Evolutionary conservation across 2,329 filamentous ascomycete genomes (phyloP).

Genomic region (Venturia nashicola): DNA sequence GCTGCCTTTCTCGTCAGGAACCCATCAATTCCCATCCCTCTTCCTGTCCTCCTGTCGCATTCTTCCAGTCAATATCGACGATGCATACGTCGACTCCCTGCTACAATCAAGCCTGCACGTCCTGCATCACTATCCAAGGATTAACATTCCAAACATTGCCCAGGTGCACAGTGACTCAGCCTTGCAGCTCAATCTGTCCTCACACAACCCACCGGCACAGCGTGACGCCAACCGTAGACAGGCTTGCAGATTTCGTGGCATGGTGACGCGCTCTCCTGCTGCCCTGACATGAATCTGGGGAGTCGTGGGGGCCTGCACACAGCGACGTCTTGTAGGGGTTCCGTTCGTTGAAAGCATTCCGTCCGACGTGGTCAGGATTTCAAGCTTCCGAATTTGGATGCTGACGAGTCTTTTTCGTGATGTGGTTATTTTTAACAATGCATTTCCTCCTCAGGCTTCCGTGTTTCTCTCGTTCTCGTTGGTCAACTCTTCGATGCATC

Average conservation of each 20-base stretch:
- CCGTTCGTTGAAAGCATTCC: background rate
- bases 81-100: background rate
- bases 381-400: background rate
- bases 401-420: background rate
- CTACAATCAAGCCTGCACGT: background rate
- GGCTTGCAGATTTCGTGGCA: too few relatives aligned
- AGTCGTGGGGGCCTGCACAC: background rate
- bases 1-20: too few relatives aligned
- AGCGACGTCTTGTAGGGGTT: background rate
- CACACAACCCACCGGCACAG: background rate
- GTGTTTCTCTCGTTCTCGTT: background rate
- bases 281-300: slow-evolving; percentile 2
- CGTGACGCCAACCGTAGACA: background rate
- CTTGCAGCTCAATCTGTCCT: background rate
- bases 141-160: background rate
- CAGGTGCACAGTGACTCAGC: background rate
- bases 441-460: background rate
- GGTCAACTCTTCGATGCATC: background rate
- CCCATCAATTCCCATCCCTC: background rate
- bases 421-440: background rate
- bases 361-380: background rate
- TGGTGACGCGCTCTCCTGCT: background rate
- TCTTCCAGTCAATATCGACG: background rate
- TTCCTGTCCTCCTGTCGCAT: background rate
- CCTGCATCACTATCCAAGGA: background rate